phyloP scores from a whole-genome alignment of 371 early-diverging fungal genomes.

The Zopfochytrium polystomum region DNA sequence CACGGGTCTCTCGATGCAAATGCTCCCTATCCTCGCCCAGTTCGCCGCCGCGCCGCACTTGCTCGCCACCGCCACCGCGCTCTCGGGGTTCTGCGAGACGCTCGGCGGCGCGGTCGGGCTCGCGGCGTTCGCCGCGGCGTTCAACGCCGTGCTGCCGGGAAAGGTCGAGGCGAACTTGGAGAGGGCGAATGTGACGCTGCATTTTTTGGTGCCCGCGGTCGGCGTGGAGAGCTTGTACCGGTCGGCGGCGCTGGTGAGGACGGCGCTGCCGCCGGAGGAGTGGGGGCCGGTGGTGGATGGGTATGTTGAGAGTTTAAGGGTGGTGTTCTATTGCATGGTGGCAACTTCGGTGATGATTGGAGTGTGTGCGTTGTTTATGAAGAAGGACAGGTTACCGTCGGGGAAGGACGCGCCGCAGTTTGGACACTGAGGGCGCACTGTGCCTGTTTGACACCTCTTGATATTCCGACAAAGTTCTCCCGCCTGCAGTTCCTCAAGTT shows the following conservation, averaged over 20 bases:
- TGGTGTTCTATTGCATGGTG: conserved; percentile 25
- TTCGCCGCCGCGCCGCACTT: conserved; percentile 46
- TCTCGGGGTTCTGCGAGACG: conserved; percentile 45
- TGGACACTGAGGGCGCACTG: too few species aligned
- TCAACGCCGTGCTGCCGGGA: conserved; percentile 3
- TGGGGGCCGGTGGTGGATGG: conserved; percentile 23
- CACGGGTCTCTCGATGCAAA: conserved; percentile 62
- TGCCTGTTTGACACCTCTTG: too few species aligned
- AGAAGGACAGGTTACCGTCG: conserved; percentile 29
- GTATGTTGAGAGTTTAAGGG: conserved; percentile 20
- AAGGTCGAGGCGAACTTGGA: conserved; percentile 8
- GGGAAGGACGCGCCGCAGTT: too few species aligned
- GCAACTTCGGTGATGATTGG: conserved; percentile 26
- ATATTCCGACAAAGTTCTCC: too few species aligned
- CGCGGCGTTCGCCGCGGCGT: conserved; percentile 6
- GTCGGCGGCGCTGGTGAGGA: conserved; percentile 10
- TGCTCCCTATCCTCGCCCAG: conserved; percentile 59
- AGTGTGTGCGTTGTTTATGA: conserved; percentile 25
- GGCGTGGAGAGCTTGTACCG: conserved; percentile 2
- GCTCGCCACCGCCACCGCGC: too few species aligned
- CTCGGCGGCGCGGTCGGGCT: conserved; percentile 5
- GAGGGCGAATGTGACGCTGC: conserved; percentile 13
- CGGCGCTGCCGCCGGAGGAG: too few species aligned
- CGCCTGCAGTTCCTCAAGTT: too few species aligned
- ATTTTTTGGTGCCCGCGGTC: too few species aligned